phyloP scores from a whole-genome alignment of 208 protist species.

The Leishmania tarentolae region DNA sequence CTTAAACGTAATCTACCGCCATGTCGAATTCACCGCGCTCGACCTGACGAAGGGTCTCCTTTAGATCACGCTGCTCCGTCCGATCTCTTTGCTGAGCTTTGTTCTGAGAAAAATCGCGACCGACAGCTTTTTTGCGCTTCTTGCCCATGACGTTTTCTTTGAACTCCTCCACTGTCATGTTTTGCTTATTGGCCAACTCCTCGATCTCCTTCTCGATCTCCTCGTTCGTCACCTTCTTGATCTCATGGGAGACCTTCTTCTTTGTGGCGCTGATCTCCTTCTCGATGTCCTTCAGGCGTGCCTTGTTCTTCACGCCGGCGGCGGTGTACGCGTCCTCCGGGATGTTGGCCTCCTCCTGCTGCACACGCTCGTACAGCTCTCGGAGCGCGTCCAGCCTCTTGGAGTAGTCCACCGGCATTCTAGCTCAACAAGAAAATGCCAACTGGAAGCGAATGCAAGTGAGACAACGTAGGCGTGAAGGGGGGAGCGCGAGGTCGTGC shows the following conservation, averaged over 20 bases:
- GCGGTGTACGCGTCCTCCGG: constrained; percentile 43
- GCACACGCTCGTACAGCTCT: constrained; percentile 60
- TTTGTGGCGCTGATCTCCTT: constrained; percentile 80
- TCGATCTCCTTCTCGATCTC: constrained; percentile 60
- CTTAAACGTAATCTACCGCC: constrained; percentile 51
- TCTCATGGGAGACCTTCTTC: constrained; percentile 58
- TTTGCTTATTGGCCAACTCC: constrained; percentile 56
- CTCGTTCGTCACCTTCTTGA: constrained; percentile 67
- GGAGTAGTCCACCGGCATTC: constrained; percentile 35
- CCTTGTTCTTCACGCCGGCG: constrained; percentile 74
- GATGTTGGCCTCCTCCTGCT: constrained; percentile 60
- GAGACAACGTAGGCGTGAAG: neutral
- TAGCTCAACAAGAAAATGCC: neutral
- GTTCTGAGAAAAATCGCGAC: neutral
- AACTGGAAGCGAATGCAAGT: neutral
- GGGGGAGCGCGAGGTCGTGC: neutral
- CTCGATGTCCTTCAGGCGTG: constrained; percentile 92
- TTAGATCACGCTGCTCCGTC: constrained; percentile 54
- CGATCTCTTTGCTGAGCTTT: constrained; percentile 34
- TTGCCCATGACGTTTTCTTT: constrained; percentile 29
- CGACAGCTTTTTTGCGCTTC: constrained; percentile 3
- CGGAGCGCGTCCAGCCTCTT: constrained; percentile 59
- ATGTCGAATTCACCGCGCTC: constrained; percentile 40
- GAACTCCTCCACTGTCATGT: constrained; percentile 70
- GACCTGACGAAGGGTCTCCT: constrained; percentile 31